Evolutionary conservation across 2,329 filamentous ascomycete genomes (phyloP).

Genomic region (Fusarium coffeatum): DNA sequence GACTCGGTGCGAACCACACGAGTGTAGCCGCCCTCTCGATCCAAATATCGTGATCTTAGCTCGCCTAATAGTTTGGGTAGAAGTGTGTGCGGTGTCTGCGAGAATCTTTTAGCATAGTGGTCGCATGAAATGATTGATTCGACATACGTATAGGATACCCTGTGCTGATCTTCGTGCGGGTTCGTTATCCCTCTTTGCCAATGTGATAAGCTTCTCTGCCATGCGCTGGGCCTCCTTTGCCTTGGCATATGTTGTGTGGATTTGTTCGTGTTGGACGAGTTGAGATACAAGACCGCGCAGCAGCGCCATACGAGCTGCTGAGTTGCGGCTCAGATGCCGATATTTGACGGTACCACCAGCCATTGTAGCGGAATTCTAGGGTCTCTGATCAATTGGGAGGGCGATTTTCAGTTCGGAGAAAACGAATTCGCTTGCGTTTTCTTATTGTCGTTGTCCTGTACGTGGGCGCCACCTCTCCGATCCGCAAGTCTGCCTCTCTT

Average conservation of each 20-base stretch:
- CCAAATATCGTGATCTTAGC: slow-evolving; percentile 80
- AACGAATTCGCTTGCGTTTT: slow-evolving; percentile 2
- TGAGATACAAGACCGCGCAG: slow-evolving; percentile 96
- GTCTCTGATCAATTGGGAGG: background rate
- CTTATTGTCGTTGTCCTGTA: slow-evolving; percentile 17
- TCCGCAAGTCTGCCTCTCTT: slow-evolving; percentile 20
- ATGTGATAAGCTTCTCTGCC: slow-evolving; percentile 92
- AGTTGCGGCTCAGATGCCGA: slow-evolving; percentile 86
- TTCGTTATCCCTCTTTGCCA: slow-evolving; percentile 93
- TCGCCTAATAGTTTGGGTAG: slow-evolving; percentile 90
- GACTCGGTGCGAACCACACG: slow-evolving; percentile 93
- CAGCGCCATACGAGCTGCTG: slow-evolving; percentile 88
- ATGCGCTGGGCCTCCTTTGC: slow-evolving; percentile 96
- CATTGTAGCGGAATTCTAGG: slow-evolving; percentile 64
- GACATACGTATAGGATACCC: slow-evolving; percentile 84
- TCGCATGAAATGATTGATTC: background rate
- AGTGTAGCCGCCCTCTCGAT: slow-evolving; percentile 91
- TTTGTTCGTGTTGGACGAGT: slow-evolving; percentile 91
- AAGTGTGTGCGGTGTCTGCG: slow-evolving; percentile 73
- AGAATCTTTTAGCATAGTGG: slow-evolving; percentile 20
- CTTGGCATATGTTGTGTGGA: slow-evolving; percentile 95
- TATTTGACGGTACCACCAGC: slow-evolving; percentile 89
- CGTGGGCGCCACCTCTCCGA: slow-evolving; percentile 17
- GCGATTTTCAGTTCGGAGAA: background rate
- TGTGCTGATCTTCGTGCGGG: slow-evolving; percentile 80